A percentile compares a stretch with the other conserved stretches of the same genome.
Conservation (phyloP, 2,329 filamentous ascomycete genomes). For the Talaromyces sp. region DNA sequence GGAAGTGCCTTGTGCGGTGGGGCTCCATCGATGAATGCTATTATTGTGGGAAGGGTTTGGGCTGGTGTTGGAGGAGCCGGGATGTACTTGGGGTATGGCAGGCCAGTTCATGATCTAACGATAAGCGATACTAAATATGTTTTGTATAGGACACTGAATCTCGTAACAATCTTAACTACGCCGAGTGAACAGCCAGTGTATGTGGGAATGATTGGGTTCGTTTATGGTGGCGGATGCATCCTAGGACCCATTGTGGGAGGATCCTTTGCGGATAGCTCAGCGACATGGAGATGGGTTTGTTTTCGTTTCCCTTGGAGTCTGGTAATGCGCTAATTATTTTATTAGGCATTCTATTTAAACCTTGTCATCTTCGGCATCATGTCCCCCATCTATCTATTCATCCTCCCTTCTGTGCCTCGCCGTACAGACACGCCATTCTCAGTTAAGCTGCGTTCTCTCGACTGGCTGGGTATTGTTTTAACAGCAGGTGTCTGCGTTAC, state of each 20-base stretch:
- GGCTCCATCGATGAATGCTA: slow-evolving; percentile 40
- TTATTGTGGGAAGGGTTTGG: slow-evolving; percentile 42
- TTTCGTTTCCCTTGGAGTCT: slow-evolving; percentile 14
- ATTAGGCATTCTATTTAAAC: slow-evolving; percentile 47
- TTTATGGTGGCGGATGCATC: slow-evolving; percentile 33
- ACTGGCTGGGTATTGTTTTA: slow-evolving; percentile 43
- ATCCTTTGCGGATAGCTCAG: slow-evolving; percentile 26
- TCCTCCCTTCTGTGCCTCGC: slow-evolving; percentile 27
- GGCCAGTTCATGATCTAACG: background rate
- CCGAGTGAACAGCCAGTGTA: slow-evolving; percentile 26
- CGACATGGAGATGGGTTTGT: slow-evolving; percentile 29
- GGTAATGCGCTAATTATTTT: background rate
- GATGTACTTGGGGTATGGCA: slow-evolving; percentile 25
- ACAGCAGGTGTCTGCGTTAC: slow-evolving; percentile 35
- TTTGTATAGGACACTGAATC: slow-evolving; percentile 19
- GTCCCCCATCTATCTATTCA: slow-evolving; percentile 40
- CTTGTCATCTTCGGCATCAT: slow-evolving; percentile 42
- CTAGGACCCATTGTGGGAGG: slow-evolving; percentile 38
- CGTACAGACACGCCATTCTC: slow-evolving; percentile 4
- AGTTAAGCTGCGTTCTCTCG: slow-evolving; percentile 14
- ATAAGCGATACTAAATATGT: background rate
- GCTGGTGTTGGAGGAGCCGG: slow-evolving; percentile 30
- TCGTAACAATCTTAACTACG: slow-evolving; percentile 21
- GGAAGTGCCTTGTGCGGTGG: slow-evolving; percentile 40
- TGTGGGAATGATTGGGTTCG: slow-evolving; percentile 27